Base-by-base conservation (phyloP, 805 yeast genomes). In the Starmera dryadoides region DNA sequence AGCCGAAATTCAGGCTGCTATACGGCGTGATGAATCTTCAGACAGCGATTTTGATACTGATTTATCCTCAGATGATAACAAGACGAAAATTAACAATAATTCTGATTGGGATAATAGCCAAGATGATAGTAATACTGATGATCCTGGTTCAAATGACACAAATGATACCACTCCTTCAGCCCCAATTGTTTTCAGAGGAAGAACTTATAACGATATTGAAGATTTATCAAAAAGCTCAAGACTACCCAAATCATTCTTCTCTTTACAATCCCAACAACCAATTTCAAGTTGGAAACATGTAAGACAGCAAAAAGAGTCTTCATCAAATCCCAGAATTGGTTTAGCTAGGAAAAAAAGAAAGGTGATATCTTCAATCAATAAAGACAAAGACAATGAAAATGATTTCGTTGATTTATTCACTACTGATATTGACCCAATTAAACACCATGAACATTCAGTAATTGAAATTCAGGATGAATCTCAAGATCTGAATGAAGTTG, bases 191-290 rank as follows among this genome's bases (percentile, higher is more conserved):
- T 43, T 52, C 30, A 42, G 52, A 32, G 58, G 58, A 10, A 45
- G 44, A 33, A 25, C 40, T 0, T 53, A 53, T 35, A 48, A 40
- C 10, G 44, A 39, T 30, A 14, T 53, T 4, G 44, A 51, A 4
- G 48, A 45, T 17, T 34, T 53, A 12, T 39, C 55, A 1, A 37
- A 47, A 12, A 48, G 42, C 0, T 46, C 58, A n/a, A 40, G 42
- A 6, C 42, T 53, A 7, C 58, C 58, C 2, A 50, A 39, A 30
- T 48, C 55, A 2, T 51, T 41, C 35, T 51, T 49, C 33, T 44
- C 49, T 8, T 33, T 36, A 44, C 44, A 35, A 16, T 30, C 10
- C 9, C 28, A 25, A 8, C 9, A 8, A 8, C 28, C 32, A 17
- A 17, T 11, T 9, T 3, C 32, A 9, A 30, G 10, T 15, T 30